Evolutionary conservation across 169 alveolate genomes (phyloP).

Genomic region (Babesia ovata): DNA sequence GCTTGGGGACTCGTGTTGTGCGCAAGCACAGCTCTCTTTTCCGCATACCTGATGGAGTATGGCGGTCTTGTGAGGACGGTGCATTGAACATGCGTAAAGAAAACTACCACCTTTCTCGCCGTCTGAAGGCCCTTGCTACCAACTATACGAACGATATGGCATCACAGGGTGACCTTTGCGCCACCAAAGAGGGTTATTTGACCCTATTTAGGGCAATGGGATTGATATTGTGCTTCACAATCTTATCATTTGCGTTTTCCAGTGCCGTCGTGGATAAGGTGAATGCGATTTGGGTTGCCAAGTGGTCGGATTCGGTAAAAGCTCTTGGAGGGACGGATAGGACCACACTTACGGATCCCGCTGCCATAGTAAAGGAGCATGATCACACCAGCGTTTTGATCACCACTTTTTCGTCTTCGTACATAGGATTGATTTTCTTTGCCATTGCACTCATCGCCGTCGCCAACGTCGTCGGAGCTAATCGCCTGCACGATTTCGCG

Average conservation of each 20-base stretch:
- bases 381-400: background rate
- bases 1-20: background rate
- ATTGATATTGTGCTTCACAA: background rate
- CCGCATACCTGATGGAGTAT: background rate
- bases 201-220: background rate
- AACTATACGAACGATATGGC: background rate
- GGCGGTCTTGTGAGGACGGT: background rate
- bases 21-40: background rate
- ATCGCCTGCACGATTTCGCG: constrained; percentile 7
- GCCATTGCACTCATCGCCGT: background rate
- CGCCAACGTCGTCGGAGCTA: background rate
- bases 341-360: background rate
- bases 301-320: constrained; percentile 28
- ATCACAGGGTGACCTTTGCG: background rate
- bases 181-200: background rate
- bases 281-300: constrained; percentile 5
- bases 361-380: background rate
- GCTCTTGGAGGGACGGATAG: background rate
- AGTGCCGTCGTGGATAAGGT: constrained; percentile 2
- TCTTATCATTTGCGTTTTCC: background rate
- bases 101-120: background rate
- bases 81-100: background rate
- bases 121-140: background rate
- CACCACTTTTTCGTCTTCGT: background rate
- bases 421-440: background rate